A percentile compares a stretch with the other conserved stretches of the same genome.
phyloP scores from a whole-genome alignment of 352 stramenopile species.

The Peronospora belbahrii region DNA sequence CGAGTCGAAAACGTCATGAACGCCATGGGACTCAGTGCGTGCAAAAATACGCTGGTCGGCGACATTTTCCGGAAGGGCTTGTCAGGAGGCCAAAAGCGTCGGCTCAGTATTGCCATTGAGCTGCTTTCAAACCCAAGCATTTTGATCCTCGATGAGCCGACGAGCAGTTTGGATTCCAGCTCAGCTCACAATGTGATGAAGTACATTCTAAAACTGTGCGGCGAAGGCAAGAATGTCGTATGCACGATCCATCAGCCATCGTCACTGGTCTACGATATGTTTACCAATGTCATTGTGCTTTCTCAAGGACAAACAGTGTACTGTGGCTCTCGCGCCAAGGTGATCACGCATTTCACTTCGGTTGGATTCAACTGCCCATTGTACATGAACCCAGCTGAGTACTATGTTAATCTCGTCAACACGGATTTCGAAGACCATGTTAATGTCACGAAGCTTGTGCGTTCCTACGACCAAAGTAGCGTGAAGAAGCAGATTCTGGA shows the following conservation, averaged over 20 bases:
- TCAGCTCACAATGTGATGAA: constrained; percentile 18
- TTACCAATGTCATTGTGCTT: constrained; percentile 43
- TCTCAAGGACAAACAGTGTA: constrained; percentile 70
- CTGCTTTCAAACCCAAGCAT: constrained; percentile 62
- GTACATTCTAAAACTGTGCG: constrained; percentile 14
- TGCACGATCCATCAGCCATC: constrained; percentile 90
- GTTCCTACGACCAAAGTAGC: constrained; percentile 13
- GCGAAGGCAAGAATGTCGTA: constrained; percentile 43
- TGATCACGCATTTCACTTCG: constrained; percentile 32
- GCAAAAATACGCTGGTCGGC: constrained; percentile 50
- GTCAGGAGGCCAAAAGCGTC: constrained; percentile 69
- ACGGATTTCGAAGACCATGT: constrained; percentile 44
- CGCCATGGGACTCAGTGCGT: constrained; percentile 40
- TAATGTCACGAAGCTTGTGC: constrained; percentile 21
- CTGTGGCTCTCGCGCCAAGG: constrained; percentile 42
- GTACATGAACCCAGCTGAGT: constrained; percentile 55
- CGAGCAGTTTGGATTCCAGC: constrained; percentile 35
- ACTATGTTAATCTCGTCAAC: constrained; percentile 44
- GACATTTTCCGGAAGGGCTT: constrained; percentile 73
- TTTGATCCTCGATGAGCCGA: constrained; percentile 79
- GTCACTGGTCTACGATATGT: constrained; percentile 33
- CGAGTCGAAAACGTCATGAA: constrained; percentile 44
- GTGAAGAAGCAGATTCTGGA: not conserved
- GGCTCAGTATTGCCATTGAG: constrained; percentile 74
- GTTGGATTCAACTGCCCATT: constrained; percentile 27